These are phyloP conservation scores for Petunia axillaris DNA, from an alignment of 257 asterid species.

Conservation along the genomic window DNA sequence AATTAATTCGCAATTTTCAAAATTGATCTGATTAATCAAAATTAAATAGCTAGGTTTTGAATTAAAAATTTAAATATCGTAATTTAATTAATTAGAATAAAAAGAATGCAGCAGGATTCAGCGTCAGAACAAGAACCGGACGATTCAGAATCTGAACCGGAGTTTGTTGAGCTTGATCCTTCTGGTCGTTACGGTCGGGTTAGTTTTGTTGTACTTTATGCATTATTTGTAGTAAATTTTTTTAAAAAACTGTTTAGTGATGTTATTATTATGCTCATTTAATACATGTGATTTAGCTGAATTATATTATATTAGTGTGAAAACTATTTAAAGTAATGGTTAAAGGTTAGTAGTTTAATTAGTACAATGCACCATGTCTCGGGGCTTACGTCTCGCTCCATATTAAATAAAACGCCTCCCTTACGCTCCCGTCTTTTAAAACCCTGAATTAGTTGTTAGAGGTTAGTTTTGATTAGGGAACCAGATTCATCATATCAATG, in stretches of 20 bases:
- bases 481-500: no score
- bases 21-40: not conserved
- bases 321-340: not conserved
- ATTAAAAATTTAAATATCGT: not conserved
- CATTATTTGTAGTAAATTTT: not conserved
- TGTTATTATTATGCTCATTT: not conserved
- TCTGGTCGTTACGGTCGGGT: constrained; percentile 94
- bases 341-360: not conserved
- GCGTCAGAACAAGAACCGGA: constrained; percentile 71
- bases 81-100: constrained; percentile 13
- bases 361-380: no score
- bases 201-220: constrained; percentile 24
- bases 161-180: constrained; percentile 87
- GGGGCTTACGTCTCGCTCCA: no score
- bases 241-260: not conserved
- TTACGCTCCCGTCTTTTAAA: no score
- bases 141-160: constrained; percentile 72
- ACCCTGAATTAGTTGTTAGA: no score
- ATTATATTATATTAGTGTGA: not conserved
- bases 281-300: not conserved
- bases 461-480: no score
- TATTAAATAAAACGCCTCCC: no score
- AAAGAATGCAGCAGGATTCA: constrained; percentile 69
- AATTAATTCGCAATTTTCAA: not conserved
- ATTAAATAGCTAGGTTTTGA: not conserved